Evolutionary conservation across 176 grass and related monocot genomes (phyloP).

Genomic region (Miscanthus lutarioriparius): DNA sequence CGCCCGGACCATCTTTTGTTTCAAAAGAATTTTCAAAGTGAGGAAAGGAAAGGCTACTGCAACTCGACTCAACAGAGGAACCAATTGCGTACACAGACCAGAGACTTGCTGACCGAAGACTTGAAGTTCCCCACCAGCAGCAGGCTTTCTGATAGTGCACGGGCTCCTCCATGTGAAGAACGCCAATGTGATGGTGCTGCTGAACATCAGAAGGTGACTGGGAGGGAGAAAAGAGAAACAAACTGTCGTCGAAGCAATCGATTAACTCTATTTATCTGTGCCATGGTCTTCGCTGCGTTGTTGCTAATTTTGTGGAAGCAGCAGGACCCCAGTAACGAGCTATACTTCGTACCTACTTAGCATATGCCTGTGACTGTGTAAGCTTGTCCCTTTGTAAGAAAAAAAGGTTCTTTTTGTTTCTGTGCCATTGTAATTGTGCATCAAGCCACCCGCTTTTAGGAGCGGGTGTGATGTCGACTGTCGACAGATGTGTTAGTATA

Average conservation of each 20-base stretch:
- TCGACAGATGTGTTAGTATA: neutral
- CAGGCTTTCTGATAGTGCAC: slow-evolving; percentile 10
- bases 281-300: neutral
- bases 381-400: slow-evolving; percentile 6
- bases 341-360: slow-evolving; percentile 49
- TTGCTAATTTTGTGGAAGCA: slow-evolving; percentile 47
- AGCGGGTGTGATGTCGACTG: neutral
- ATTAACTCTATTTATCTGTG: slow-evolving; percentile 22
- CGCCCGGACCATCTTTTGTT: slow-evolving; percentile 16
- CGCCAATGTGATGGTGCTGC: neutral
- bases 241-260: neutral
- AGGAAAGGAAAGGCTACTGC: slow-evolving; percentile 19
- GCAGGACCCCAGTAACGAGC: slow-evolving; percentile 21
- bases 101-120: slow-evolving; percentile 28
- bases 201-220: slow-evolving; percentile 33
- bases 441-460: slow-evolving; percentile 11
- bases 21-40: slow-evolving; percentile 4
- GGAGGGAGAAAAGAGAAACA: slow-evolving; percentile 19
- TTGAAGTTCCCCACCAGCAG: slow-evolving; percentile 16
- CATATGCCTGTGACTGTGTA: neutral
- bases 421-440: slow-evolving; percentile 12
- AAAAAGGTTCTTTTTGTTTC: neutral
- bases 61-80: slow-evolving; percentile 17
- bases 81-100: slow-evolving; percentile 6
- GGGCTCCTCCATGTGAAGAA: slow-evolving; percentile 33